Evolutionary conservation across 2,329 filamentous ascomycete genomes (phyloP).

Genomic region (Lecanicillium sp.): DNA sequence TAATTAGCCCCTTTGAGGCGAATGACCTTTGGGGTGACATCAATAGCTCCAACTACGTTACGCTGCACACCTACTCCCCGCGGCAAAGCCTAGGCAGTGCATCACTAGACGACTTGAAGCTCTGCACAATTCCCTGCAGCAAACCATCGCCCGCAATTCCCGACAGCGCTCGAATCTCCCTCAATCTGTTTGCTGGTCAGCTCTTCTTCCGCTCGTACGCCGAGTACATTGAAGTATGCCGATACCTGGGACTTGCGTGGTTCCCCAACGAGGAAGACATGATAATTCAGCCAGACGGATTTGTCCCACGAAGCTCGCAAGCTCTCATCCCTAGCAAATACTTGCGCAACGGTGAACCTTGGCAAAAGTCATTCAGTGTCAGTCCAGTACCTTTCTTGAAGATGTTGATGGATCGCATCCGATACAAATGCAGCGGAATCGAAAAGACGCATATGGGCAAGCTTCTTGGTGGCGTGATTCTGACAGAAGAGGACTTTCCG

Average conservation of each 20-base stretch:
- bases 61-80: conserved; percentile 37
- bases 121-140: too few relatives aligned
- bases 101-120: too few relatives aligned
- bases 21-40: conserved; percentile 36
- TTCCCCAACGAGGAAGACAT: conserved; percentile 15
- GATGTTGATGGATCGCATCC: conserved; percentile 24
- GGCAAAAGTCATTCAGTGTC: conserved; percentile 12
- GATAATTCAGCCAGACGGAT: conserved; percentile 19
- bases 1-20: conserved; percentile 55
- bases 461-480: conserved; percentile 23
- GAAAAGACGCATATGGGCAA: conserved; percentile 33
- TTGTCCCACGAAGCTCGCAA: conserved; percentile 17
- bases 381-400: conserved; percentile 31
- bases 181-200: conserved; percentile 62
- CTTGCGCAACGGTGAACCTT: too few relatives aligned
- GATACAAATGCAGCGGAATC: conserved; percentile 27
- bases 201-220: conserved; percentile 48
- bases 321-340: not conserved
- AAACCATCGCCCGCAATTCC: not conserved
- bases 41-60: conserved; percentile 18
- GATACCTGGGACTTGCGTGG: conserved; percentile 40
- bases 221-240: conserved; percentile 46
- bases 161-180: conserved; percentile 22
- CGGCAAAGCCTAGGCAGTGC: not conserved
- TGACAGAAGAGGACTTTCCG: conserved; percentile 15